Evolutionary conservation across 176 grass and related monocot species (phyloP).

Genomic region (Pontederia crassipes): DNA sequence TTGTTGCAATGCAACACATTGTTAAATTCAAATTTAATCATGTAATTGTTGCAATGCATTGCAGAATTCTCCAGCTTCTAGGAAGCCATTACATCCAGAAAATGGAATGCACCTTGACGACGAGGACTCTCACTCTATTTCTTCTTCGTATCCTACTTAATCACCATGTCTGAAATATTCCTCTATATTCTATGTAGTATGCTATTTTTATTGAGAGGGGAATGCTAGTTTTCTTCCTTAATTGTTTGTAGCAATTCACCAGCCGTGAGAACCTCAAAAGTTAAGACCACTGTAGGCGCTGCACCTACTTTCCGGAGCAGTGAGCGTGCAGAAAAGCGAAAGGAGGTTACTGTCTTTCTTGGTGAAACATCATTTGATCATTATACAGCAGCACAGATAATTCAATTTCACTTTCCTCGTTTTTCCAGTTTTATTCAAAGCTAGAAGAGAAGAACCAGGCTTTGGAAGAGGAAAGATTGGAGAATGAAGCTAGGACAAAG

Average conservation of each 20-base stretch:
- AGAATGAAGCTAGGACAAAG: constrained; percentile 57
- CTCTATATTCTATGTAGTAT: neutral
- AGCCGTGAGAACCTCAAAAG: constrained; percentile 38
- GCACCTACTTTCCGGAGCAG: constrained; percentile 48
- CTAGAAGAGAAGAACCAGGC: constrained; percentile 76
- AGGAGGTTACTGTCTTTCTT: constrained; percentile 32
- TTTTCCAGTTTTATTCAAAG: constrained; percentile 73
- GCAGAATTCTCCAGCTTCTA: constrained; percentile 6
- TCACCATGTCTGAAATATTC: neutral
- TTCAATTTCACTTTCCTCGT: constrained; percentile 2
- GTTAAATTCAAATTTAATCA: no score
- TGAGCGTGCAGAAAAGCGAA: constrained; percentile 68
- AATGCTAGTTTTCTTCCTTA: constrained; percentile 21
- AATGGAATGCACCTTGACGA: constrained; percentile 32
- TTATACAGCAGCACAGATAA: neutral
- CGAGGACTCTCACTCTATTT: constrained; percentile 53
- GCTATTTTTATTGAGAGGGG: constrained; percentile 1
- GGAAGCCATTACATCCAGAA: constrained; percentile 33
- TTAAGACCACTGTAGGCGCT: constrained; percentile 39
- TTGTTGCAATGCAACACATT: no score
- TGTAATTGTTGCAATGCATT: no score
- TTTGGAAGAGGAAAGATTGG: constrained; percentile 53
- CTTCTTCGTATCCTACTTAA: constrained; percentile 73
- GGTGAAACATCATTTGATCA: constrained; percentile 9
- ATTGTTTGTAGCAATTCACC: constrained; percentile 36